Conservation (phyloP, 2,329 filamentous ascomycete genomes). For the Ceratocystiopsis sp. region DNA sequence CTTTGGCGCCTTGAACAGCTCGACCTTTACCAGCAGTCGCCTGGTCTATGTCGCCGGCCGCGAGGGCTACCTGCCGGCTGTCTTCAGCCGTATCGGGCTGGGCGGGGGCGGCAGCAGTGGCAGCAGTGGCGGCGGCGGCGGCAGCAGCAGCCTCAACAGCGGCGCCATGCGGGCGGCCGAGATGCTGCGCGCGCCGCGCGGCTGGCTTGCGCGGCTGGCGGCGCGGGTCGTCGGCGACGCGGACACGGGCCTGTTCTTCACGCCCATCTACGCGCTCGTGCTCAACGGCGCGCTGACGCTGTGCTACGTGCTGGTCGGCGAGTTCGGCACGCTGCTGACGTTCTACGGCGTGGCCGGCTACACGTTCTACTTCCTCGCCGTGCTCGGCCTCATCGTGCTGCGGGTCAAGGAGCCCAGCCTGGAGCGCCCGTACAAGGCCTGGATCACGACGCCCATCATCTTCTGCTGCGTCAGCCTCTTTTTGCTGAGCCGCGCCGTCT, state of each 20-base stretch:
- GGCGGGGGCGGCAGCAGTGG: conserved; percentile 16
- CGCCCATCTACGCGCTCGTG: conserved; percentile 78
- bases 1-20: conserved; percentile 87
- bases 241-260: conserved; percentile 70
- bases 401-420: conserved; percentile 74
- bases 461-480: conserved; percentile 98
- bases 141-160: not conserved
- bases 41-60: conserved; percentile 89
- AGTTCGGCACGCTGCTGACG: conserved; percentile 81
- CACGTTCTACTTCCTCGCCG: conserved; percentile 91
- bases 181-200: conserved; percentile 29
- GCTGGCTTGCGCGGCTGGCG: conserved; percentile 41
- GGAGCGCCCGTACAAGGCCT: conserved; percentile 83
- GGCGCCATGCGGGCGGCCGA: conserved; percentile 8
- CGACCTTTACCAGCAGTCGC: conserved; percentile 81
- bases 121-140: not conserved
- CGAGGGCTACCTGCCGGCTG: conserved; percentile 73
- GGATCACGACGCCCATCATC: conserved; percentile 93
- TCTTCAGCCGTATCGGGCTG: conserved; percentile 73
- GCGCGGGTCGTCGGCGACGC: conserved; percentile 55
- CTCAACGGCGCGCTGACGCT: conserved; percentile 63
- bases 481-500: conserved; percentile 70
- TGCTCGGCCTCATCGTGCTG: conserved; percentile 81
- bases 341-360: conserved; percentile 98
- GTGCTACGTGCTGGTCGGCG: conserved; percentile 68